Conservation (phyloP, 768 basidiomycete genomes). For the Leucocoprinus birnbaumii region DNA sequence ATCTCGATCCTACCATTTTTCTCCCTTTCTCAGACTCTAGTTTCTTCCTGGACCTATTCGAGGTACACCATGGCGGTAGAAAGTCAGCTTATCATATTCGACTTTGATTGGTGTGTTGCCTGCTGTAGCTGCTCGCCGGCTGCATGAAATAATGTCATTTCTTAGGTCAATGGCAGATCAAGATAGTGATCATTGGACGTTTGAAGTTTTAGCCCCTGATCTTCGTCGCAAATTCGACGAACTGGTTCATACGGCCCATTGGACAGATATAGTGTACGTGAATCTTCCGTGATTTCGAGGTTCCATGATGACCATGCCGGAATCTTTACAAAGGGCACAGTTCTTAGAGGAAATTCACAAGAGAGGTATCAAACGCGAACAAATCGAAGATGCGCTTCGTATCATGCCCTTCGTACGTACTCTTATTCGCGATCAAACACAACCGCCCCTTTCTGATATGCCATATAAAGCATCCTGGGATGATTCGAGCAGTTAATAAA, state of each 20-base stretch:
- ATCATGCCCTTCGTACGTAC: slow-evolving; percentile 84
- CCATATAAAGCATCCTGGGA: slow-evolving; percentile 97
- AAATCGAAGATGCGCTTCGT: slow-evolving; percentile 77
- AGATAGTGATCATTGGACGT: slow-evolving; percentile 92
- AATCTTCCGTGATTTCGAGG: not conserved
- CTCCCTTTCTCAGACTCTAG: not conserved
- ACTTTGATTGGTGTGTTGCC: slow-evolving; percentile 89
- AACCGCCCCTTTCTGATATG: no score
- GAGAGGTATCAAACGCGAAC: slow-evolving; percentile 62
- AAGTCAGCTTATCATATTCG: slow-evolving; percentile 84
- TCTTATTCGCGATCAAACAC: no score
- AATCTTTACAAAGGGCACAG: slow-evolving; percentile 46
- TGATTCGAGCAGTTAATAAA: slow-evolving; percentile 78
- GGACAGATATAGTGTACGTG: slow-evolving; percentile 92
- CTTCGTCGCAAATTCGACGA: slow-evolving; percentile 80
- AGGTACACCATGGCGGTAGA: slow-evolving; percentile 22
- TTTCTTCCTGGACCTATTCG: not conserved
- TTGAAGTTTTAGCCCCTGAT: slow-evolving; percentile 83
- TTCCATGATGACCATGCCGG: not conserved
- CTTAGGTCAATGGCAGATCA: slow-evolving; percentile 88
- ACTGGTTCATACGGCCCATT: slow-evolving; percentile 64
- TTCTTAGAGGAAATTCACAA: slow-evolving; percentile 68
- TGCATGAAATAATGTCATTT: no score
- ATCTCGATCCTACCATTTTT: no score
- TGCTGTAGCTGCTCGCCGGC: no score